Evolutionary conservation across 139 green algal genomes (phyloP).

Genomic region (Chlorella sorokiniana): DNA sequence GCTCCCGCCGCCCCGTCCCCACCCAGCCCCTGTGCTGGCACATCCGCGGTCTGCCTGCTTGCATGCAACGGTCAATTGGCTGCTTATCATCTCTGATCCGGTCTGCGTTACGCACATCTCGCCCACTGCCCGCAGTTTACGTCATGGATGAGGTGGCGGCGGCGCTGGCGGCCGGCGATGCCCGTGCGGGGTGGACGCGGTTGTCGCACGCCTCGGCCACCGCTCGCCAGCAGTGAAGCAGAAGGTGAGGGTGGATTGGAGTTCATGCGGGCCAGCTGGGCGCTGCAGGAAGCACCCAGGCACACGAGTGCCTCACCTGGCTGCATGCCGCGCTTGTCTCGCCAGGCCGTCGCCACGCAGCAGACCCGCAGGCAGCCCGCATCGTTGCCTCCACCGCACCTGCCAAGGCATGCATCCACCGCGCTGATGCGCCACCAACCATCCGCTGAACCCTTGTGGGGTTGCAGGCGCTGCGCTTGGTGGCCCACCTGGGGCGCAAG

Average conservation of each 20-base stretch:
- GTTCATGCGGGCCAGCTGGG: background rate
- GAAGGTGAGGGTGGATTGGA: slow-evolving; percentile 57
- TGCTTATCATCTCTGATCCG: too few species aligned
- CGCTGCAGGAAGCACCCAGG: background rate
- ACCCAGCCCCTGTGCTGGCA: too few species aligned
- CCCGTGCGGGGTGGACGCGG: slow-evolving; percentile 49
- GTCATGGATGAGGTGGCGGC: slow-evolving; percentile 78
- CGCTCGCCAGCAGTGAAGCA: slow-evolving; percentile 73
- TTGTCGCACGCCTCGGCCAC: slow-evolving; percentile 58
- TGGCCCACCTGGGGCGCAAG: slow-evolving; percentile 71
- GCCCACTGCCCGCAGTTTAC: slow-evolving; percentile 65
- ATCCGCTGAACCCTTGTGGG: too few species aligned
- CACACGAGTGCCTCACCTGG: too few species aligned
- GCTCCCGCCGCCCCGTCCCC: too few species aligned
- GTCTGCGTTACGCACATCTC: background rate
- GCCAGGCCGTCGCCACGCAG: too few species aligned
- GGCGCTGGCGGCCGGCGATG: slow-evolving; percentile 44
- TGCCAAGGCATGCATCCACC: too few species aligned
- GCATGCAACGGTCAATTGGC: too few species aligned
- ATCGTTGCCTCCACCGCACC: background rate
- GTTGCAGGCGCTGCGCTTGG: slow-evolving; percentile 77
- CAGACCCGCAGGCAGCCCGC: too few species aligned
- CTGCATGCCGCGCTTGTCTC: too few species aligned
- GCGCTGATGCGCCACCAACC: too few species aligned
- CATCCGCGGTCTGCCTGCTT: too few species aligned